Base-by-base conservation (phyloP, 2,329 filamentous ascomycete genomes). In the Monilinia vaccinii-corymbosi region DNA sequence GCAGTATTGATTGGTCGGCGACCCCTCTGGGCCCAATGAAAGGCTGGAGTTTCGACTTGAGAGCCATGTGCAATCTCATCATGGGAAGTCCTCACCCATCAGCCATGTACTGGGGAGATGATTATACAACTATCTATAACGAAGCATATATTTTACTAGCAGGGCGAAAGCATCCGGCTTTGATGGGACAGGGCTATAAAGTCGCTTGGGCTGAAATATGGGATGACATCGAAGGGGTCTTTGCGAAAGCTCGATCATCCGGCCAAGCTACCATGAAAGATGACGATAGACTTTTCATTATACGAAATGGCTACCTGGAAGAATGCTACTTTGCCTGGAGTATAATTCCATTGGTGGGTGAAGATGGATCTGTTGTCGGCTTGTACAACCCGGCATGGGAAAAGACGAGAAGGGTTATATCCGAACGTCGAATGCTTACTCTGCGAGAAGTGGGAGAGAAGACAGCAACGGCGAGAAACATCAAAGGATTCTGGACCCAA, bases 61-160 rank as follows among this genome's bases (percentile, higher is more conserved):
- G 90, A 58, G 82, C 84, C 63, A 89, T 92, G 85, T 86, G 88
- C 53, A 93, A 92, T 71, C 74, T 93, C 47, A 84, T 95, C 66
- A 91, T 94, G 88, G 86, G 82, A 16, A 87, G 83, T 61, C 88
- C 88, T 13, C 84, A 91, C 68, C 86, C 87, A 1, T 83, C 85
- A 6, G 86, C 87, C 9, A 83, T 91, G 78, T 93, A 92, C 71
- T 93, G 89, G 89, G 89, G 89, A 0, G 77, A 79, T 2, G 84
- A 91, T 45, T 76, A 83, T 44, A 81, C 85, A 21, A 80, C 82
- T 10, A 86, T 89, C 40, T 89, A 89, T 72, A 89, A 89, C 66
- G 86, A 89, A 70, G 83, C 85, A 1, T 88, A 88, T 68, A 80
- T 87, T 44, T 74, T 84, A 10, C 75, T 93, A 42, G 88, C 88